Evolutionary conservation across 2,329 filamentous ascomycete genomes (phyloP), one percentile per base, ranked within the genome.

Genomic region (Clarireedia sp.): DNA sequence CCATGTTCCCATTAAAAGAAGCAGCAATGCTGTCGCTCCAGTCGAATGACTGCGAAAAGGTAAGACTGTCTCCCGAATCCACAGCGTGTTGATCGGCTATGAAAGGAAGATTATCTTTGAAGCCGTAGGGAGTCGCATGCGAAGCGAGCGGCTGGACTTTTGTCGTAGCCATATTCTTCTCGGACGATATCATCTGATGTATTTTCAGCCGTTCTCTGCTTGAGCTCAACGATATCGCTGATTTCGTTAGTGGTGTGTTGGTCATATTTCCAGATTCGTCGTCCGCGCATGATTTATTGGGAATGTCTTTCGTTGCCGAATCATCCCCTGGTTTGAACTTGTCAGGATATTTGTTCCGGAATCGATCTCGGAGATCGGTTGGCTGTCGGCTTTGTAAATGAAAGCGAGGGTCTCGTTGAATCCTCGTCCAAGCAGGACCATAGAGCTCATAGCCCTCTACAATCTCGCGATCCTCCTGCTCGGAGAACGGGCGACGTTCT

Each of bases 361-460:
- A 75, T 21, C 82, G 75, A 60, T 86, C 82, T 58, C 82, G 74
- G 51, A 86, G 67, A 63, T 86, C 82, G 0, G 82, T 86, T 1
- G 82, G 81, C 60, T 83, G 79, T 45, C 82, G 73, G 57, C 68
- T 78, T 4, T 77, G 75, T n/a, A 86, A 70, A 57, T 81, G 73
- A 67, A 81, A 83, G 26, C 73, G 73, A 14, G 76, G 68, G 57
- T 86, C 81, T 37, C 81, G 75, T 64, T 83, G 81, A 19, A 86
- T 86, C 66, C 78, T 81, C 51, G 81, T 83, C 82, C 83, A 86
- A 8, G 80, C 77, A 8, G 82, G 79, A 0, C 82, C 82, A 64
- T 85, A 83, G 3, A 74, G 65, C 40, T 80, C 72, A 38, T 84
- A 77, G 0, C 83, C 83, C 57, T 79, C 73, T 1, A 85, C 71